Evolutionary conservation across 345 rosid genomes (phyloP).

Genomic region (Nephelium lappaceum): DNA sequence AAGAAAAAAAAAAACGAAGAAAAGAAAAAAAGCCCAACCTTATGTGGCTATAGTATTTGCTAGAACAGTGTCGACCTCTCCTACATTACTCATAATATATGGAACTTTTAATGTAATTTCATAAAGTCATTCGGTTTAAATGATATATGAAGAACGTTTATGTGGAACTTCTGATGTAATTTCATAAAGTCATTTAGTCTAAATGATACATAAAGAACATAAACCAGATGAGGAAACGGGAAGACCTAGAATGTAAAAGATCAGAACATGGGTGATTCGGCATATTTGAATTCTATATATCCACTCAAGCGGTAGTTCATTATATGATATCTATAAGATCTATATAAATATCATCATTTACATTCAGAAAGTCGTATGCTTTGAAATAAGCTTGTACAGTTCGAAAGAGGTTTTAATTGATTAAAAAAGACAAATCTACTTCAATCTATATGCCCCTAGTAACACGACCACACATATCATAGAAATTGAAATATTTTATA

Average conservation of each 20-base stretch:
- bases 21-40: too few relatives aligned
- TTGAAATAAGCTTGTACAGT: conserved; percentile 9
- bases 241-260: conserved; percentile 11
- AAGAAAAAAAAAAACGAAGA: too few relatives aligned
- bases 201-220: conserved; percentile 4
- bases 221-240: not conserved
- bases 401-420: conserved; percentile 14
- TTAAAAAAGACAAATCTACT: not conserved
- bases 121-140: not conserved
- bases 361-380: not conserved
- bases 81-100: not conserved
- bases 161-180: not conserved
- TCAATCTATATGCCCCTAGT: not conserved
- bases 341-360: not conserved
- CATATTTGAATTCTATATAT: not conserved
- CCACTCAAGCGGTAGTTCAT: not conserved
- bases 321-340: not conserved
- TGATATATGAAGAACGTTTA: conserved; percentile 7
- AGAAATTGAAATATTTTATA: too few relatives aligned
- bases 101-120: not conserved
- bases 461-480: too few relatives aligned
- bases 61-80: too few relatives aligned
- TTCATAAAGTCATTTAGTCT: not conserved
- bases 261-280: not conserved
- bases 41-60: too few relatives aligned